phyloP scores from a whole-genome alignment of 306 rosid genomes.

The Ormosia semicastrata region DNA sequence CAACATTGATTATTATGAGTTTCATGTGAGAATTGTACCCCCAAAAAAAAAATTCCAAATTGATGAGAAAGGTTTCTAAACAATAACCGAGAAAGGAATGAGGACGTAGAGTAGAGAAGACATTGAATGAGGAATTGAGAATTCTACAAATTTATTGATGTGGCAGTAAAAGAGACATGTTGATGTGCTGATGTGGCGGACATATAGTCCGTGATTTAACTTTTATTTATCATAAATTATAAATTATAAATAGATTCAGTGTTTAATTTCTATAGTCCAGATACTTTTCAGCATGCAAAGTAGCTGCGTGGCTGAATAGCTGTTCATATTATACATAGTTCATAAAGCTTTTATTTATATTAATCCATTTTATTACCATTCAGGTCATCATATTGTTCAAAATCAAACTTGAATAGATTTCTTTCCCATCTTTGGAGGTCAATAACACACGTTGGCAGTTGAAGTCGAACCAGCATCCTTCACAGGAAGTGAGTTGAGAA shows the following conservation, averaged over 20 bases:
- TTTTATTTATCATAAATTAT: too few species aligned
- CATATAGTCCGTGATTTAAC: too few species aligned
- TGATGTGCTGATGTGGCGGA: too few species aligned
- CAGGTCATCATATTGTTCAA: conserved; percentile 18
- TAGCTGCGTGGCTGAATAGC: conserved; percentile 2
- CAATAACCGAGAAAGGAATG: too few species aligned
- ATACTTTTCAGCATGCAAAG: conserved; percentile 7
- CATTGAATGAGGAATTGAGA: too few species aligned
- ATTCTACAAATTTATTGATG: too few species aligned
- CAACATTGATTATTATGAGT: too few species aligned
- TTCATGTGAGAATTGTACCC: too few species aligned
- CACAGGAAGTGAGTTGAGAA: conserved; percentile 37
- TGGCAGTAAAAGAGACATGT: too few species aligned
- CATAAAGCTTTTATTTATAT: conserved; percentile 17
- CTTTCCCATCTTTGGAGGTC: conserved; percentile 13
- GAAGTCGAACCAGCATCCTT: conserved; percentile 47
- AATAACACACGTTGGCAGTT: conserved; percentile 49
- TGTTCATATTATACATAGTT: conserved; percentile 5
- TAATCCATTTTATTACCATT: not conserved
- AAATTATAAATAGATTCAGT: not conserved
- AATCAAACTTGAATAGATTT: conserved; percentile 18
- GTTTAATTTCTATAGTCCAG: not conserved
- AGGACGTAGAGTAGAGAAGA: too few species aligned
- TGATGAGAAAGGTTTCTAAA: too few species aligned
- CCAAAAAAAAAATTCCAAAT: too few species aligned